Evolutionary conservation across 495 filamentous ascomycete species (phyloP), one percentile per base, ranked within the genome.

Genomic region (Terfezia claveryi): DNA sequence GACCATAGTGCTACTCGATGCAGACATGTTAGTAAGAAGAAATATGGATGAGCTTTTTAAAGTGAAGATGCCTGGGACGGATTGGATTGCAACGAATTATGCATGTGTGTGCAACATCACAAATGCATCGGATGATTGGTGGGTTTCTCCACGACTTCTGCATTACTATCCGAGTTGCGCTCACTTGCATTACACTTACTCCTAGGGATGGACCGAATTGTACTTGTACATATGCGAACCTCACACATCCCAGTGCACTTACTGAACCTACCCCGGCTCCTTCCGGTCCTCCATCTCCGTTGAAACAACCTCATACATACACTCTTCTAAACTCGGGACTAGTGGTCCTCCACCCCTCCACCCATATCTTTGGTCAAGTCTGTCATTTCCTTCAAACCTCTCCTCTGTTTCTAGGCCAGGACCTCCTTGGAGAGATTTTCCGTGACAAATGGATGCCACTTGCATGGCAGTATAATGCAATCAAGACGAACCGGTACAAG

Each of bases 101-200:
- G 66, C 67, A 37, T 77, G 75, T 55, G 70, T 76, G 37, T 79
- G 75, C 55, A 76, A 76, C 55, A 58, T 69, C n/a, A 69, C 73
- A 53, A 53, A 62, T 32, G 69, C 73, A 16, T 69, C 72, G 4
- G 53, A 55, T 17, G 62, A 71, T 50, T 78, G 75, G 74, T 32
- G 27, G 27, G 27, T 32, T 32, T 1, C 27, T 32, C 27, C 27
- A 0, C 27, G 7, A 32, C 27, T 32, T 7, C 27, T 7, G 27
- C 27, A 32, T 27, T 5, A 32, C 1, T 32, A 32, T 32, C 27
- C 7, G 27, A 32, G 27, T 32, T 32, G 27, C 4, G 27, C 27
- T 32, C 2, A 32, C 27, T 32, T 32, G 27, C 27, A 32, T 32
- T 32, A 32, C 27, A 32, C 27, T 7, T 32, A 32, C 27, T 1